phyloP scores from a whole-genome alignment of 78 protist species.

The Creolimax fragrantissima region DNA sequence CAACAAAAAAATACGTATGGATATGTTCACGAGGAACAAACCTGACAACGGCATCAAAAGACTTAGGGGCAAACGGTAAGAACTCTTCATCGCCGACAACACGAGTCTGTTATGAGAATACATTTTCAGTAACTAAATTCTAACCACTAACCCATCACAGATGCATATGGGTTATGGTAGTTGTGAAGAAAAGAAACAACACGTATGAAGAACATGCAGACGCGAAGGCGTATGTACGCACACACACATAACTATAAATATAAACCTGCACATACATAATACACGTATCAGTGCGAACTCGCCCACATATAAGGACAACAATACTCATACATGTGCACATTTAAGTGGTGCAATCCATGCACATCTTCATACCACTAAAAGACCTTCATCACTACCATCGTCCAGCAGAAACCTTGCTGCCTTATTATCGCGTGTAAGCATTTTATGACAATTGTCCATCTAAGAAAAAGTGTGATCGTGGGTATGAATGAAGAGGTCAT shows the following conservation, averaged over 20 bases:
- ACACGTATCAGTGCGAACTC: not conserved
- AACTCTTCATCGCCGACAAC: constrained; percentile 18
- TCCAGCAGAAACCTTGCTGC: not conserved
- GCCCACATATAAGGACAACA: not conserved
- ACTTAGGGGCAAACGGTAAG: not conserved
- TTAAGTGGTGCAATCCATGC: not conserved
- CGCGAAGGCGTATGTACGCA: not conserved
- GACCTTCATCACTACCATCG: not conserved
- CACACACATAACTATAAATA: not conserved
- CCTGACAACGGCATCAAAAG: constrained; percentile 9
- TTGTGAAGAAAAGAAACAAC: no score
- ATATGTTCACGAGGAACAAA: no score
- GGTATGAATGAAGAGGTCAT: no score
- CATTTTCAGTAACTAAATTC: no score
- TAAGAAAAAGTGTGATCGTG: no score
- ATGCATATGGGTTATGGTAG: no score
- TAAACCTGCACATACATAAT: not conserved
- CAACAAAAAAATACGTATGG: no score
- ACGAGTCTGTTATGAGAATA: no score
- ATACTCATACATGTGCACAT: not conserved
- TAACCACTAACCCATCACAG: no score
- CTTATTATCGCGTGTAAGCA: not conserved
- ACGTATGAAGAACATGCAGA: no score
- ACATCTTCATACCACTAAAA: not conserved
- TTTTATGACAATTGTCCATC: no score